A percentile compares a stretch with the other conserved stretches of the same genome.
Evolutionary conservation across 768 basidiomycete genomes (phyloP).

Genomic region (Suillus bovinus): DNA sequence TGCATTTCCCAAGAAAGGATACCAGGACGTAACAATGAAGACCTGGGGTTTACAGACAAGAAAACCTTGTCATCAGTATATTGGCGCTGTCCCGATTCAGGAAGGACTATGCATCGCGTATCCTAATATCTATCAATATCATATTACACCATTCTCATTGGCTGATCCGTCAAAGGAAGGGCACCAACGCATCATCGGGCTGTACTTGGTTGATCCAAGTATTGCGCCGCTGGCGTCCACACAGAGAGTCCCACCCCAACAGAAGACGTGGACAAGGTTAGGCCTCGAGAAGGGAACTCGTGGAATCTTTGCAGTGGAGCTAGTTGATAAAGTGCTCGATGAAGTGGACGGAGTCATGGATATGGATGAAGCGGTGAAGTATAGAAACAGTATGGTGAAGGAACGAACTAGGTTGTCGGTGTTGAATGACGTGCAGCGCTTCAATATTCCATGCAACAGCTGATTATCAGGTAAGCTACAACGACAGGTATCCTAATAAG

Average conservation of each 20-base stretch:
- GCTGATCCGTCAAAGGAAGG: conserved; percentile 43
- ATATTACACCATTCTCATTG: conserved; percentile 40
- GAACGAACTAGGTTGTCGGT: conserved; percentile 39
- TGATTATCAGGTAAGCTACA: neutral
- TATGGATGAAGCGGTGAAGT: conserved; percentile 36
- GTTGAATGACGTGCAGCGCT: conserved; percentile 45
- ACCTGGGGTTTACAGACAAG: conserved; percentile 52
- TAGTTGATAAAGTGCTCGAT: conserved; percentile 42
- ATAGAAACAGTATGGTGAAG: conserved; percentile 32
- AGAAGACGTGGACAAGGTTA: conserved; percentile 43
- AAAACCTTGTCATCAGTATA: conserved; percentile 49
- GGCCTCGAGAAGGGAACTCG: conserved; percentile 29
- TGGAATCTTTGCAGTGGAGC: conserved; percentile 29
- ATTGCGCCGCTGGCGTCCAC: conserved; percentile 43
- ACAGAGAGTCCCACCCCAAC: conserved; percentile 49
- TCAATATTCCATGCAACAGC: conserved; percentile 52
- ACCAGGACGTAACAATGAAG: conserved; percentile 45
- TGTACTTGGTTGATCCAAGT: conserved; percentile 53
- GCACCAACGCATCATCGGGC: conserved; percentile 41
- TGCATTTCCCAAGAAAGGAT: conserved; percentile 33
- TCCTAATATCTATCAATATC: conserved; percentile 59
- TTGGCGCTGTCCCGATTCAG: conserved; percentile 41
- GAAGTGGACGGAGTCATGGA: conserved; percentile 42
- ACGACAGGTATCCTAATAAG: conserved; percentile 4
- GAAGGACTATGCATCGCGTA: conserved; percentile 45